Percentiles rank a stretch among this genome's conserved stretches.
Conservation (phyloP, 208 protist genomes). For the Phytomonas sp. region DNA sequence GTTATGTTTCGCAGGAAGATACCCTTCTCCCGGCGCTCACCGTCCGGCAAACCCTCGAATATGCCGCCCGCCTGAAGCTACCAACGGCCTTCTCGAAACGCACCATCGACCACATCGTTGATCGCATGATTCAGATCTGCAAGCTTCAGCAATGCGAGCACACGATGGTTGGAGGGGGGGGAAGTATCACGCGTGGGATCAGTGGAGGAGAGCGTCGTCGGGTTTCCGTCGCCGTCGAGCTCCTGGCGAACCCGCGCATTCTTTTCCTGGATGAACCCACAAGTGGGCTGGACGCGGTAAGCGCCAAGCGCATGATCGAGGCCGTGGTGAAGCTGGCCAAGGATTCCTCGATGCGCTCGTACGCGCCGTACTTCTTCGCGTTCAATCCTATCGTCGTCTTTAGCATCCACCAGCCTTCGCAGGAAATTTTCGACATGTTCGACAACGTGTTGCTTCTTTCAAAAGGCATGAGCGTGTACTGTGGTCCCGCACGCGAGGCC, state of each 20-base stretch:
- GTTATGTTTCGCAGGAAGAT: slow-evolving; percentile 91
- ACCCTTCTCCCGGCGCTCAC: slow-evolving; percentile 82
- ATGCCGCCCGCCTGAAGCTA: slow-evolving; percentile 85
- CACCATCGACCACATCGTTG: slow-evolving; percentile 64
- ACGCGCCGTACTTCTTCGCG: slow-evolving; percentile 81
- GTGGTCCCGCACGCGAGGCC: slow-evolving; percentile 58
- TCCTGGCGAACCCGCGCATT: slow-evolving; percentile 86
- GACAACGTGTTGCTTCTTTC: slow-evolving; percentile 85
- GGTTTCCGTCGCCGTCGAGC: slow-evolving; percentile 88
- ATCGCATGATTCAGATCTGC: slow-evolving; percentile 49
- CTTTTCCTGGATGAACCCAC: slow-evolving; percentile 91
- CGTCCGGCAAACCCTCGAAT: slow-evolving; percentile 81
- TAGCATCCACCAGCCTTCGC: slow-evolving; percentile 89
- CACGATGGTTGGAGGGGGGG: slow-evolving; percentile 68
- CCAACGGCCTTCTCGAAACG: slow-evolving; percentile 60
- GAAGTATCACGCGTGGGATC: slow-evolving; percentile 59
- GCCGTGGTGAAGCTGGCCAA: slow-evolving; percentile 73
- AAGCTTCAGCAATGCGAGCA: slow-evolving; percentile 71
- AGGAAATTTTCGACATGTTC: slow-evolving; percentile 83
- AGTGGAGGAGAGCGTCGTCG: slow-evolving; percentile 88
- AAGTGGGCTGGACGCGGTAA: slow-evolving; percentile 81
- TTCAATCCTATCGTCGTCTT: slow-evolving; percentile 88
- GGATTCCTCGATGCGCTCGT: slow-evolving; percentile 69
- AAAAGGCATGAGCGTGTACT: slow-evolving; percentile 76
- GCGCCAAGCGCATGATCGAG: slow-evolving; percentile 74